phyloP scores from a whole-genome alignment of 345 rosid species.

The Eucalyptus cloeziana region DNA sequence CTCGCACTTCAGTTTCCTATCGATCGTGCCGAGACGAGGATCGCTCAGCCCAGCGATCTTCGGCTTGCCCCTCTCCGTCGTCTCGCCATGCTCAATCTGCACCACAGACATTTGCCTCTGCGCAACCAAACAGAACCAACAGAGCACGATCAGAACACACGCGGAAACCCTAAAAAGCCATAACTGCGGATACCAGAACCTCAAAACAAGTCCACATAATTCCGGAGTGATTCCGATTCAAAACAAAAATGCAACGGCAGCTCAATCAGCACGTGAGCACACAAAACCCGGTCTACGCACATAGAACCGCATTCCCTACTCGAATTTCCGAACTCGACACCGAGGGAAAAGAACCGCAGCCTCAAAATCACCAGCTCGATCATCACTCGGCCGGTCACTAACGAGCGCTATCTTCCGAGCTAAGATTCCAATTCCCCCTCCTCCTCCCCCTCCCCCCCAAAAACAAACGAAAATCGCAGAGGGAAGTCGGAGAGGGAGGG shows the following conservation, averaged over 20 bases:
- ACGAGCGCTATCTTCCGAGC: background rate
- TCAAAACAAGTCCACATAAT: background rate
- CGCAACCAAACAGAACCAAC: background rate
- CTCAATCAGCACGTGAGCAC: background rate
- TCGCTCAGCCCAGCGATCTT: conserved; percentile 84
- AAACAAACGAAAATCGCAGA: background rate
- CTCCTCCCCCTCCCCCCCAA: background rate
- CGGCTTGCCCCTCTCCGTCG: conserved; percentile 88
- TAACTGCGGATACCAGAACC: background rate
- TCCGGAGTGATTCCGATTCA: background rate
- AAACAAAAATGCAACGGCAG: background rate
- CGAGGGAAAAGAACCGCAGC: background rate
- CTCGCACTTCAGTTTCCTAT: conserved; percentile 84
- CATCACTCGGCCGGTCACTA: background rate
- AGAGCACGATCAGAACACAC: background rate
- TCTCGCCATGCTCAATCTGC: conserved; percentile 81
- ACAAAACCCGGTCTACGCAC: background rate
- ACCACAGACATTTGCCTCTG: conserved; percentile 99
- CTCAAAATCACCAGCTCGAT: background rate
- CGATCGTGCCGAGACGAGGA: conserved; percentile 78
- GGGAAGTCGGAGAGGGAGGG: background rate
- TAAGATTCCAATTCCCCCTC: background rate
- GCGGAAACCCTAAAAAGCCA: background rate
- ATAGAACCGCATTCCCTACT: background rate
- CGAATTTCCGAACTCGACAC: background rate